Evolutionary conservation across 1,284 basidiomycete genomes (phyloP).

Genomic region (Wallemia hederae): DNA sequence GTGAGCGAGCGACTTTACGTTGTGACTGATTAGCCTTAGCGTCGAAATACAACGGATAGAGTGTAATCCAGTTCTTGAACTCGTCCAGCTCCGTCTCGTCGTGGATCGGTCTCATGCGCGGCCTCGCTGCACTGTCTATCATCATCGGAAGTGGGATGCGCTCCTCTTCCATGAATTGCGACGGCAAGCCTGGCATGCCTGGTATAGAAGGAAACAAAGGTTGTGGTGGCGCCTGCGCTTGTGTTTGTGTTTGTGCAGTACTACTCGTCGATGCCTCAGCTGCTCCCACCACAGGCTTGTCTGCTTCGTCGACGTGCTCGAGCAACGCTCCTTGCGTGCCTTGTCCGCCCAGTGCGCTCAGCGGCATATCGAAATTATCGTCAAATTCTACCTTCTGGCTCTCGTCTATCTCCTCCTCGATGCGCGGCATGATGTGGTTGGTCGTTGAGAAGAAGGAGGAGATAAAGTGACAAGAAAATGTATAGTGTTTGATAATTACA

Average conservation of each 20-base stretch:
- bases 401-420: not conserved
- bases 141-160: not conserved
- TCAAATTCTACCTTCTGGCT: not conserved
- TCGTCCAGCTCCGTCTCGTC: not conserved
- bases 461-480: no score
- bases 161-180: not conserved
- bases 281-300: not conserved
- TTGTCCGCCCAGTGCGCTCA: not conserved
- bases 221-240: not conserved
- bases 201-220: not conserved
- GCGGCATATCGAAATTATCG: not conserved
- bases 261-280: not conserved
- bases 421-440: not conserved
- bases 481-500: not conserved
- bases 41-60: not conserved
- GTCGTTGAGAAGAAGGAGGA: not conserved
- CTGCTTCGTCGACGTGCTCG: not conserved
- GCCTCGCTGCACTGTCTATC: not conserved
- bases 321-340: not conserved
- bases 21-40: not conserved
- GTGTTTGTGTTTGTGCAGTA: not conserved
- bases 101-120: not conserved
- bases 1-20: not conserved
- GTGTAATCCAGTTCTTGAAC: not conserved
- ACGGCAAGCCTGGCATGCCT: not conserved